phyloP scores from a whole-genome alignment of 2,329 filamentous ascomycete genomes.

The Dactylella cylindrospora region DNA sequence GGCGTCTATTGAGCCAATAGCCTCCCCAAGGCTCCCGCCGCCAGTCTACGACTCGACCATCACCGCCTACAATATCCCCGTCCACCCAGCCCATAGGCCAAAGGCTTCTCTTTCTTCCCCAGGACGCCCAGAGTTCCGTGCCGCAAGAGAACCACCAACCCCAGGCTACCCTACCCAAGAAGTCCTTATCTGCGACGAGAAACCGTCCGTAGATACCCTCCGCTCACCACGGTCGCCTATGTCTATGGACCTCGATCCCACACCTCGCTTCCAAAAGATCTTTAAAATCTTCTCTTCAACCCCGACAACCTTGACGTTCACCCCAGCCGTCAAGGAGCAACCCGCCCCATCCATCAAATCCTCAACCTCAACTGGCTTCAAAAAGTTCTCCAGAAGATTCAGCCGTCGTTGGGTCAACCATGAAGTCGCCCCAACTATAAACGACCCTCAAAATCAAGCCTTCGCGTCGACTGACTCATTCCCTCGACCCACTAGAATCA shows the following conservation, averaged over 20 bases:
- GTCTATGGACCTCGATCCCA: slow-evolving; percentile 31
- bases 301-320: slow-evolving; percentile 32
- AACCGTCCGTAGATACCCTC: slow-evolving; percentile 8
- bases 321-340: slow-evolving; percentile 21
- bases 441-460: not conserved
- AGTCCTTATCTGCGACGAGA: slow-evolving; percentile 20
- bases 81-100: slow-evolving; percentile 6
- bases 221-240: slow-evolving; percentile 4
- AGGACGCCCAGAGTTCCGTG: slow-evolving; percentile 2
- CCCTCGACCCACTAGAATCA: not conserved
- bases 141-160: not conserved
- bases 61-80: not conserved
- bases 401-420: slow-evolving; percentile 19
- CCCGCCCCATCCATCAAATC: slow-evolving; percentile 1
- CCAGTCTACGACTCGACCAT: not conserved
- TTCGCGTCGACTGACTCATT: not conserved
- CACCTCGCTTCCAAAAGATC: slow-evolving; percentile 27
- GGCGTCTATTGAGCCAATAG: too few species aligned
- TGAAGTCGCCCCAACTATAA: slow-evolving; percentile 7
- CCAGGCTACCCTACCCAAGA: slow-evolving; percentile 3
- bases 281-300: slow-evolving; percentile 28
- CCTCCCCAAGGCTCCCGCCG: not conserved
- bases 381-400: slow-evolving; percentile 20
- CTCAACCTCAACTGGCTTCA: not conserved
- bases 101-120: slow-evolving; percentile 14